Evolutionary conservation across 2,329 filamentous ascomycete species (phyloP).

Genomic region (Botrytis pseudocinerea): DNA sequence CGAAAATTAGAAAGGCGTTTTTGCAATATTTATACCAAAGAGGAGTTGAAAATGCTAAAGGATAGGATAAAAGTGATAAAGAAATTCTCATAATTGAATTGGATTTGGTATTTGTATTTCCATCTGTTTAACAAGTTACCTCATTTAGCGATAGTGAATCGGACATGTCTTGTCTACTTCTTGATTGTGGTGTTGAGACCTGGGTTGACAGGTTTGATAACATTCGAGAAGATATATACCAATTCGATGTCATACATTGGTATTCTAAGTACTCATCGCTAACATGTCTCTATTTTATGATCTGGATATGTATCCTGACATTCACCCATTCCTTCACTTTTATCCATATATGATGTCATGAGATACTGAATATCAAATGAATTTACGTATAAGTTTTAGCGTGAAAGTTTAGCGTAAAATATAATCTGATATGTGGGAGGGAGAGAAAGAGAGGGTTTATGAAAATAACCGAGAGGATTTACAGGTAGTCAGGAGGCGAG

Average conservation of each 20-base stretch:
- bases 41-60: slow-evolving; percentile 3
- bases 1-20: slow-evolving; percentile 7
- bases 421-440: neutral
- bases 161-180: neutral
- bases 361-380: neutral
- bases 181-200: neutral
- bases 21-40: slow-evolving; percentile 14
- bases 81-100: neutral
- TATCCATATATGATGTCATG: neutral
- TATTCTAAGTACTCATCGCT: no score
- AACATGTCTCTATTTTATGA: neutral
- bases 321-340: neutral
- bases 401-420: neutral
- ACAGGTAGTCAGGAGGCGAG: neutral
- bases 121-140: neutral
- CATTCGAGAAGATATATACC: neutral
- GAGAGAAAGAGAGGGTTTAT: neutral
- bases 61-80: slow-evolving; percentile 1
- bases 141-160: neutral
- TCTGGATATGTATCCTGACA: neutral
- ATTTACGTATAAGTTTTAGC: neutral
- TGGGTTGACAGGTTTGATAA: neutral
- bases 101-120: neutral
- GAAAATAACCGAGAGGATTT: neutral
- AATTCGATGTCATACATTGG: no score